Conservation (phyloP, 768 basidiomycete species). For the Kwoniella mangroviensis region DNA sequence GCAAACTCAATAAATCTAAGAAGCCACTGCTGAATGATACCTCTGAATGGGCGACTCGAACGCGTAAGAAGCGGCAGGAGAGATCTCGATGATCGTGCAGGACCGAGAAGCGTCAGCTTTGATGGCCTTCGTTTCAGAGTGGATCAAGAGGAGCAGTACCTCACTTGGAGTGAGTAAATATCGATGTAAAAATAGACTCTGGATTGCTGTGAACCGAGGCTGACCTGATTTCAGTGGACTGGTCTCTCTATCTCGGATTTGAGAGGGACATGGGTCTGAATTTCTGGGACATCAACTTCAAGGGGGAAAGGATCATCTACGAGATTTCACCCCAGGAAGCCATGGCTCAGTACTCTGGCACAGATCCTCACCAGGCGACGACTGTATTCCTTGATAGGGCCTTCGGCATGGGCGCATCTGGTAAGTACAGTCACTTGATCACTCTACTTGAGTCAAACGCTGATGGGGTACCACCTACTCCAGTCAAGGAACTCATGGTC, state of each 20-base stretch:
- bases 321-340: constrained; percentile 70
- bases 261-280: constrained; percentile 67
- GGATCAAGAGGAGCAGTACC: constrained; percentile 63
- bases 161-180: constrained; percentile 63
- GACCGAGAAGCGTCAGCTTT: constrained; percentile 67
- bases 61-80: constrained; percentile 57
- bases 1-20: too few relatives aligned
- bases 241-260: constrained; percentile 65
- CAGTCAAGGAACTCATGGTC: constrained; percentile 67
- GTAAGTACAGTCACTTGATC: constrained; percentile 2
- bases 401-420: constrained; percentile 66
- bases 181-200: too few relatives aligned
- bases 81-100: constrained; percentile 70
- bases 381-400: constrained; percentile 70
- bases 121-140: constrained; percentile 67
- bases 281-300: constrained; percentile 59
- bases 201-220: too few relatives aligned
- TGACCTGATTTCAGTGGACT: constrained; percentile 11
- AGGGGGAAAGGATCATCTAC: constrained; percentile 68
- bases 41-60: constrained; percentile 61
- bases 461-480: constrained; percentile 33
- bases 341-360: constrained; percentile 60
- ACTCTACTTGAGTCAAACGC: background rate
- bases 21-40: background rate
- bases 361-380: constrained; percentile 67